phyloP scores from a whole-genome alignment of 1,139 yeast genomes.

The Hyphopichia buzzinii region DNA sequence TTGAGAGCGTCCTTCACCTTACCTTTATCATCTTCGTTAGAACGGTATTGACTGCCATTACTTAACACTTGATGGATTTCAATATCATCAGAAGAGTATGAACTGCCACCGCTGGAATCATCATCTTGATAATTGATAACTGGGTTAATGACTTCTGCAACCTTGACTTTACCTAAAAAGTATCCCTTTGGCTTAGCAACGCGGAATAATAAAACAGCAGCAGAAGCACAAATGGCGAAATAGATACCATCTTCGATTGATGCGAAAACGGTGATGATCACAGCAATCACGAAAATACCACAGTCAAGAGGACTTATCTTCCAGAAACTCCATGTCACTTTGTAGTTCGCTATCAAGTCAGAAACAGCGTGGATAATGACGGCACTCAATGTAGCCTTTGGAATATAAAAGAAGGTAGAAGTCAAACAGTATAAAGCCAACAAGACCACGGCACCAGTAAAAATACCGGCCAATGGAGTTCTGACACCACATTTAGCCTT shows the following conservation, averaged over 20 bases:
- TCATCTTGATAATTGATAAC: constrained; percentile 23
- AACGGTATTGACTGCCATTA: constrained; percentile 18
- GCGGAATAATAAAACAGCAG: constrained; percentile 69
- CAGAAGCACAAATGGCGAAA: constrained; percentile 84
- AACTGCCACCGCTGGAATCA: constrained; percentile 10
- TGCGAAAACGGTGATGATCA: constrained; percentile 75
- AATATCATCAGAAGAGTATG: constrained; percentile 23
- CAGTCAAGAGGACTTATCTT: constrained; percentile 73
- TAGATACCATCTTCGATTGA: constrained; percentile 88
- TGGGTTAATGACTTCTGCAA: constrained; percentile 70
- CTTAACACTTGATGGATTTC: constrained; percentile 47
- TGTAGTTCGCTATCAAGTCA: constrained; percentile 75
- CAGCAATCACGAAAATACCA: constrained; percentile 72
- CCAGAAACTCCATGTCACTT: constrained; percentile 74
- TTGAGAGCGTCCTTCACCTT: constrained; percentile 14
- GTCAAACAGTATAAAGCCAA: constrained; percentile 85
- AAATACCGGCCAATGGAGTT: constrained; percentile 90
- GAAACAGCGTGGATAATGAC: constrained; percentile 94
- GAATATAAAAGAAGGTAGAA: constrained; percentile 80
- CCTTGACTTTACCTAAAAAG: constrained; percentile 74
- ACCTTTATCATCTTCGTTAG: constrained; percentile 16
- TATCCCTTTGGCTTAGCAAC: constrained; percentile 79
- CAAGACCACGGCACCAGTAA: constrained; percentile 85
- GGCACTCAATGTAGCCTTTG: constrained; percentile 83
- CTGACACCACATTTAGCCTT: constrained; percentile 95